Conservation (phyloP, 1,139 yeast genomes). For the Blastobotrys proliferans region DNA sequence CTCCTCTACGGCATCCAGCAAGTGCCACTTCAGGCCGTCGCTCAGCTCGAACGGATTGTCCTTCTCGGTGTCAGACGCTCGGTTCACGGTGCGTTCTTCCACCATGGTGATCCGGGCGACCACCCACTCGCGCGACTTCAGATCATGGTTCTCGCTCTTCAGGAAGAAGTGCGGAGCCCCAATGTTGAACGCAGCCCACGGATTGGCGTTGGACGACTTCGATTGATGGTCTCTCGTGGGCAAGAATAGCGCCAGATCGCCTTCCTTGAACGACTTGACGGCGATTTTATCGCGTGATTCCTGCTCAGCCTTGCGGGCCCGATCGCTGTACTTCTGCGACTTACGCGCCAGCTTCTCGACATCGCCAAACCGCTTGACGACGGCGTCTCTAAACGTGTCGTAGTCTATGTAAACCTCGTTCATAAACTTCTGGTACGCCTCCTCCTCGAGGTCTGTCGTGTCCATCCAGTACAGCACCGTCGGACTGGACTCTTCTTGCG, state of each 20-base stretch:
- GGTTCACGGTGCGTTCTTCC: slow-evolving; percentile 40
- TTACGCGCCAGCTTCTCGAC: slow-evolving; percentile 90
- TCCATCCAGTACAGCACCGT: slow-evolving; percentile 34
- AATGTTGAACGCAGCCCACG: slow-evolving; percentile 85
- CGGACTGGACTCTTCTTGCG: slow-evolving; percentile 5
- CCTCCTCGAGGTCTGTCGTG: slow-evolving; percentile 24
- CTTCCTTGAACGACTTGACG: slow-evolving; percentile 55
- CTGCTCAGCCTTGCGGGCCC: slow-evolving; percentile 33
- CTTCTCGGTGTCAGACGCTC: slow-evolving; percentile 34
- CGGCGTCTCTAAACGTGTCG: slow-evolving; percentile 57
- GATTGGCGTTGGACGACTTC: slow-evolving; percentile 42
- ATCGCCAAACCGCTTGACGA: slow-evolving; percentile 76
- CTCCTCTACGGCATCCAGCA: slow-evolving; percentile 29
- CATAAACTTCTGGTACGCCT: slow-evolving; percentile 28
- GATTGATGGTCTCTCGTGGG: slow-evolving; percentile 64
- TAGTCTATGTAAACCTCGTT: slow-evolving; percentile 42
- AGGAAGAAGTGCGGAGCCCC: slow-evolving; percentile 77
- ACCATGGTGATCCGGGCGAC: slow-evolving; percentile 58
- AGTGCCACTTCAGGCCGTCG: slow-evolving; percentile 39
- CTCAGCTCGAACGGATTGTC: slow-evolving; percentile 50
- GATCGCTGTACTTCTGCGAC: slow-evolving; percentile 52
- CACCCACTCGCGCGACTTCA: slow-evolving; percentile 58
- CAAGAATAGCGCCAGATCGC: slow-evolving; percentile 75
- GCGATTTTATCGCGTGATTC: slow-evolving; percentile 54
- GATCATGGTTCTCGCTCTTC: slow-evolving; percentile 39